phyloP scores from a whole-genome alignment of 768 basidiomycete genomes.

The Termitomyces sp. region DNA sequence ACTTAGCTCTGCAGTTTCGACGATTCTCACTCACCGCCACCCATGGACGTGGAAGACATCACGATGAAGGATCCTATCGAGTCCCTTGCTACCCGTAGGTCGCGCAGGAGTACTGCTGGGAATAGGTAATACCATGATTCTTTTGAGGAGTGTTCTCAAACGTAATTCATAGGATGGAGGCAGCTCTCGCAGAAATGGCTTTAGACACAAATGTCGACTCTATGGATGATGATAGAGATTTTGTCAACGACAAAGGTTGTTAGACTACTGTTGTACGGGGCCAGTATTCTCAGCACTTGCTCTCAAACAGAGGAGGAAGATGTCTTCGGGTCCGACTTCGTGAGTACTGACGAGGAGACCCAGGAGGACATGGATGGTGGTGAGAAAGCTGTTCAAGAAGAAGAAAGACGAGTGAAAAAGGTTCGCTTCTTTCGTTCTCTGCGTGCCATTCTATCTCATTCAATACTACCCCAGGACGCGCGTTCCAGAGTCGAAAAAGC shows the following conservation, averaged over 20 bases:
- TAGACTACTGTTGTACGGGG: background rate
- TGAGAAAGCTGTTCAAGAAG: conserved; percentile 53
- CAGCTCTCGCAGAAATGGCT: conserved; percentile 67
- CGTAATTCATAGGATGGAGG: conserved; percentile 53
- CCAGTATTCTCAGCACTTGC: conserved; percentile 4
- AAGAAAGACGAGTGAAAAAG: conserved; percentile 50
- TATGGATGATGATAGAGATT: conserved; percentile 70
- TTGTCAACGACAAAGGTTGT: conserved; percentile 60
- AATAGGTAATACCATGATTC: conserved; percentile 46
- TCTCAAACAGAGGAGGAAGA: conserved; percentile 66
- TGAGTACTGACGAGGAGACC: conserved; percentile 69
- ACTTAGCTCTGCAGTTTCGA: background rate
- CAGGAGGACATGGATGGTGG: conserved; percentile 49
- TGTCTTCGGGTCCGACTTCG: conserved; percentile 78
- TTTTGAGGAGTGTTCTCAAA: background rate
- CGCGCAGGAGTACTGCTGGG: conserved; percentile 70
- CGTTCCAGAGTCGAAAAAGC: conserved; percentile 54
- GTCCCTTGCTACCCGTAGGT: conserved; percentile 47
- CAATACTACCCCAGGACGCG: conserved; percentile 33
- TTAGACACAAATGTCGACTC: conserved; percentile 52
- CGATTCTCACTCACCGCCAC: no score
- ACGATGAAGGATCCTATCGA: conserved; percentile 30
- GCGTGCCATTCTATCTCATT: background rate
- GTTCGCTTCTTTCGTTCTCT: conserved; percentile 19
- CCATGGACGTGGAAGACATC: conserved; percentile 6